Base-by-base conservation (phyloP, 2,329 filamentous ascomycete species). In the Ophiocordyceps unilateralis region DNA sequence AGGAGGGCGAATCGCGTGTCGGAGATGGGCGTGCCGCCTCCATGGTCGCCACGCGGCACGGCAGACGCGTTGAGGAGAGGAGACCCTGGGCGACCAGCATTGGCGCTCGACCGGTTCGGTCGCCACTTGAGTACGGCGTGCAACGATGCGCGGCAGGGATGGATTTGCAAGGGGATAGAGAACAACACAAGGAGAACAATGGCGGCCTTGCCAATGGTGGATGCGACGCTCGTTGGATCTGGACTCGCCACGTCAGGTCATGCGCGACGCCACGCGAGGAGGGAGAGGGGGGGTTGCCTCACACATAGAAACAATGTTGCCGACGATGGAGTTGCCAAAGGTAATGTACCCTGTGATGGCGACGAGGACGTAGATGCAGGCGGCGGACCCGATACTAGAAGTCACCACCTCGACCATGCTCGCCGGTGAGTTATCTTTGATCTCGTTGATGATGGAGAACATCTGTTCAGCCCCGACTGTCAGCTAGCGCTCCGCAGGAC, bases 391-490 rank as follows among this genome's bases (percentile, higher is more conserved):
- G 51, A 94, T 94, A 53, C 87, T 93, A 4, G 81, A 73, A 20
- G 72, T 68, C 12, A 96, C 78, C 9, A 98, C 88, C 15, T 75
- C 73, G 1, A 86, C 81, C 8, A 89, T 81, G 48, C 81, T 67
- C 17, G 58, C 62, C 19, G 85, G 85, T 3, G 83, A 83, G 60
- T 87, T 86, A 57, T 94, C 80, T 45, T 76, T 72, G 50, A 98
- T 86, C 63, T 98, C 91, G 55, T 98, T 98, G 39, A 98, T 66
- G 50, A 98, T 93, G 11, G 89, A 94, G 59, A 98, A 98, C 91
- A 98, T 98, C 84, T 91, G 51, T 9, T 40, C 37, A 22, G 1
- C 2, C 24, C 1, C 14, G 12, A 4, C 22, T 47, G 65, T 60
- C 44, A 53, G 42, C 36, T 21, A 22, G 17, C 11, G 26, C 11